A percentile compares a stretch with the other conserved stretches of the same genome.
Evolutionary conservation across 306 rosid species (phyloP).

Genomic region (Dalbergia cochinchinensis): DNA sequence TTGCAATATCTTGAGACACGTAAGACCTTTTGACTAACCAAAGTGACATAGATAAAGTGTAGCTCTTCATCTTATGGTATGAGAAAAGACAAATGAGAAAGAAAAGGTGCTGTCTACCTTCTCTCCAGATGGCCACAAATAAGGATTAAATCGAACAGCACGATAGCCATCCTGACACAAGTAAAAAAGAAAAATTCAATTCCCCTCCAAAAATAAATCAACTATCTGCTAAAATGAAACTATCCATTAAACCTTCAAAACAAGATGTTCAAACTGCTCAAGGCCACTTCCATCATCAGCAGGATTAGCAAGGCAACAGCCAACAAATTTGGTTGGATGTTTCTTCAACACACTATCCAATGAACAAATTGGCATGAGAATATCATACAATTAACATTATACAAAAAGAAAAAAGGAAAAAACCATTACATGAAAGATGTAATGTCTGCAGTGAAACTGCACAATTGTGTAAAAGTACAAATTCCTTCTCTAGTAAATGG

Average conservation of each 20-base stretch:
- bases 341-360: slow-evolving; percentile 76
- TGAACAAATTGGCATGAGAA: slow-evolving; percentile 36
- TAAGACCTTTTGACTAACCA: slow-evolving; percentile 13
- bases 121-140: slow-evolving; percentile 87
- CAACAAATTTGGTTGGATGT: slow-evolving; percentile 83
- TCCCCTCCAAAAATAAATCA: slow-evolving; percentile 8
- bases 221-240: slow-evolving; percentile 31
- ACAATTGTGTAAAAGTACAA: too few relatives aligned
- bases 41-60: background rate
- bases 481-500: background rate
- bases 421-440: slow-evolving; percentile 27
- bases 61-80: background rate
- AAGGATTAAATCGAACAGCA: slow-evolving; percentile 92
- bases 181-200: slow-evolving; percentile 45
- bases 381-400: background rate
- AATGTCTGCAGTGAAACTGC: background rate
- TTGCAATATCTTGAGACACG: background rate
- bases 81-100: background rate
- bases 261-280: slow-evolving; percentile 74
- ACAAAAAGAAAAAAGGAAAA: background rate
- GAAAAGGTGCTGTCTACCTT: slow-evolving; percentile 56
- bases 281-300: slow-evolving; percentile 80
- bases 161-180: slow-evolving; percentile 72
- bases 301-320: slow-evolving; percentile 98
- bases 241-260: slow-evolving; percentile 63